Conservation (phyloP, 768 basidiomycete genomes). For the Kwoniella sp. region DNA sequence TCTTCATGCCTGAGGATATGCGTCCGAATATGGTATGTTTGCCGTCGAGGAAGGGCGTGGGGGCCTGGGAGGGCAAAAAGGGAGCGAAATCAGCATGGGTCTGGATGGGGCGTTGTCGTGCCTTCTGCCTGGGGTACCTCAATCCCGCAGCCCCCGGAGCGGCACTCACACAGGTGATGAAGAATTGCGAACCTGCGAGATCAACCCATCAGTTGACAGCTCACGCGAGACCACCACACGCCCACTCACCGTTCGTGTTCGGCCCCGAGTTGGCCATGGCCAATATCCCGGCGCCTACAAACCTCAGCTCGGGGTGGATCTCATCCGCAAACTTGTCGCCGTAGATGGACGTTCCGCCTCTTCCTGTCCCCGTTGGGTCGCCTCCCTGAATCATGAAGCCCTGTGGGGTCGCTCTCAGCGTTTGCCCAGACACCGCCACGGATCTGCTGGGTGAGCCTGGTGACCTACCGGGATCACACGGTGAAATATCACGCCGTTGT, state of each 20-base stretch:
- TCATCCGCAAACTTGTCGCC: conserved; percentile 76
- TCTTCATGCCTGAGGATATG: conserved; percentile 83
- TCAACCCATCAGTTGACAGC: background rate
- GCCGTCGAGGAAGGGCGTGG: conserved; percentile 51
- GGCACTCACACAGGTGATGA: conserved; percentile 48
- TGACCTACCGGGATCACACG: conserved; percentile 76
- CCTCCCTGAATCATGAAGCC: conserved; percentile 97
- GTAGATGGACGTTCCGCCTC: conserved; percentile 58
- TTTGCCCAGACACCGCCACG: no score
- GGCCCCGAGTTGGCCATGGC: conserved; percentile 53
- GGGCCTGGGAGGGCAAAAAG: conserved; percentile 27
- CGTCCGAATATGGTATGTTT: conserved; percentile 63
- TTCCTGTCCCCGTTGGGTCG: conserved; percentile 91
- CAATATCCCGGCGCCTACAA: conserved; percentile 92
- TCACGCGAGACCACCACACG: background rate
- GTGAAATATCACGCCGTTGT: conserved; percentile 84
- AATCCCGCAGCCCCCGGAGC: no score
- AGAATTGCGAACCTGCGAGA: conserved; percentile 46
- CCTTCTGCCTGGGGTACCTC: no score
- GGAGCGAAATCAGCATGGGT: background rate
- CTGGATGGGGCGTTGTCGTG: background rate
- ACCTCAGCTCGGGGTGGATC: conserved; percentile 80
- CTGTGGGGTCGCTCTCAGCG: no score
- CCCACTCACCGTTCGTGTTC: conserved; percentile 52
- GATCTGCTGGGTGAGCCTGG: no score